Base-by-base conservation (phyloP, 2,329 filamentous ascomycete species). In the Penicillium sp. region DNA sequence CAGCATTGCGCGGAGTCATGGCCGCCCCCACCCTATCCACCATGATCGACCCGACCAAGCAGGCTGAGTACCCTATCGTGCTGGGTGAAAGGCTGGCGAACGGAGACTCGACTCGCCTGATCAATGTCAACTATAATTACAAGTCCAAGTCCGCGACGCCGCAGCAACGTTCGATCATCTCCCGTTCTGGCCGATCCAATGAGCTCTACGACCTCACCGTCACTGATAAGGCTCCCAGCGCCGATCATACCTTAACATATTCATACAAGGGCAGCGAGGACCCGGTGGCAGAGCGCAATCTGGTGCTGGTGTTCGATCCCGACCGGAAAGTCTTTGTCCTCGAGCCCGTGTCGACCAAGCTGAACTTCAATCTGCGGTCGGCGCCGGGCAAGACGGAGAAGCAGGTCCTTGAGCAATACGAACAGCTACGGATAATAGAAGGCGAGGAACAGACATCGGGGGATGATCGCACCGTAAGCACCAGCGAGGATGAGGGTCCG, bases 331-430 rank as follows among this genome's bases (percentile, higher is more conserved):
- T 80, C 48, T 93, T 93, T 58, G 83, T 93, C 25, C 78, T 96
- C 47, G 89, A 96, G 72, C 83, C 83, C 44, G 76, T 96, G 47
- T 82, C 89, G 65, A 86, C 84, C n/a, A 84, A 84, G 33, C 87
- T 95, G 71, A 85, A 89, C 63, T 91, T 95, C 85, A 96, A 95
- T 68, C 73, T 95, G 46, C 83, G 81, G 45, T 82, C 79, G 47
- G 83, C 83, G 12, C 88, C 86, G 2, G 80, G 78, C 56, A 84
- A 86, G 61, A 74, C 77, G 46, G 81, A 88, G 46, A 79, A 81
- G 27, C 81, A 79, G 61, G 75, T 95, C 35, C 78, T 81, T 42
- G 78, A 82, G 43, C 78, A 85, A 62, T 84, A 88, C 64, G 77
- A 82, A 8, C 88, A 88, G 52, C 77, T 93, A 32, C 75, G 72